phyloP scores from a whole-genome alignment of 2,329 filamentous ascomycete genomes.

The Colletotrichum tofieldiae region DNA sequence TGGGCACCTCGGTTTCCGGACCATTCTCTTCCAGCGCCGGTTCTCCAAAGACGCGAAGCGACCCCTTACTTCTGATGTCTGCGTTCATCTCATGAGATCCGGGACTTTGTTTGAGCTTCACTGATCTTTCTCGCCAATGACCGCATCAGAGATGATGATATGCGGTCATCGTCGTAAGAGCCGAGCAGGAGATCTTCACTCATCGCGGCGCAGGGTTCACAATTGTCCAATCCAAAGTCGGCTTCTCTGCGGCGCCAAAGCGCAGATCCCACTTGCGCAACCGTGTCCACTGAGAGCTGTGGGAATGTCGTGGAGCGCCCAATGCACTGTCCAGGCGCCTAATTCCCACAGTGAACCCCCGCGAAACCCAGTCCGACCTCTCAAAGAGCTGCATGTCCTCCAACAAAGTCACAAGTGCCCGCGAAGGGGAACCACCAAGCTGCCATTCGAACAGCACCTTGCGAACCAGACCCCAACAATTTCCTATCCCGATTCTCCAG shows the following conservation, averaged over 20 bases:
- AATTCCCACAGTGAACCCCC: constrained; percentile 31
- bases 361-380: constrained; percentile 14
- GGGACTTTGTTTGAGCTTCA: neutral
- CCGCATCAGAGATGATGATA: constrained; percentile 2
- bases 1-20: constrained; percentile 19
- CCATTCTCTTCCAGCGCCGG: neutral
- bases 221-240: constrained; percentile 14
- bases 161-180: constrained; percentile 8
- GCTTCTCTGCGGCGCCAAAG: neutral
- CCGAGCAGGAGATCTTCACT: neutral
- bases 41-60: neutral
- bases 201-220: neutral
- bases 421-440: neutral
- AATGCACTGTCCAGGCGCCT: constrained; percentile 1
- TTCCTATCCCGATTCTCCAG: neutral
- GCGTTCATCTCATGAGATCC: neutral
- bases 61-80: neutral
- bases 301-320: constrained; percentile 9
- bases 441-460: constrained; percentile 12
- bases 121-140: neutral
- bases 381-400: neutral
- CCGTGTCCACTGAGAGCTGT: constrained; percentile 34
- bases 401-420: neutral
- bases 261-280: constrained; percentile 22
- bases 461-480: constrained; percentile 20